Evolutionary conservation across 768 basidiomycete genomes (phyloP).

Genomic region (Gyrodon lividus): DNA sequence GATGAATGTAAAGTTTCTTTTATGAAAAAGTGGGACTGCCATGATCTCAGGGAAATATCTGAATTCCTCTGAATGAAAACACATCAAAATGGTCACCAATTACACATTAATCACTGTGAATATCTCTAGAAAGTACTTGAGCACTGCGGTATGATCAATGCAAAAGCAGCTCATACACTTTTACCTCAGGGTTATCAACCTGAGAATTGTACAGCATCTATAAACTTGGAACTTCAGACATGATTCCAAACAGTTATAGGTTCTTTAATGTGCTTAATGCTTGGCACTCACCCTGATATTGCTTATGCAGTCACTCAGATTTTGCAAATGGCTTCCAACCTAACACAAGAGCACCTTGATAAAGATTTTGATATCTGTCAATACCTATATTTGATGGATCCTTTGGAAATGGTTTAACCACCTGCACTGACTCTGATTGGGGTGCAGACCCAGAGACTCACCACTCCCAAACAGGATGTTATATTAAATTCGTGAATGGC

Average conservation of each 20-base stretch:
- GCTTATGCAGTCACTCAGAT: constrained; percentile 28
- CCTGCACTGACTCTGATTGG: constrained; percentile 1
- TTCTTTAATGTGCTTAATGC: constrained; percentile 23
- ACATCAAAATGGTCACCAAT: background rate
- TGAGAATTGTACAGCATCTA: background rate
- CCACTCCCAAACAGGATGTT: background rate
- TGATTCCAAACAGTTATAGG: constrained; percentile 12
- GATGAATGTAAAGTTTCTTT: no score
- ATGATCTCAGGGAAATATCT: no score
- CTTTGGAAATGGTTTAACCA: background rate
- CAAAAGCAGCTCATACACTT: constrained; percentile 9
- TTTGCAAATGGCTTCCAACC: constrained; percentile 11
- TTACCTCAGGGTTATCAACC: constrained; percentile 10
- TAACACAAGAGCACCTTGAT: background rate
- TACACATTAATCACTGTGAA: constrained; percentile 4
- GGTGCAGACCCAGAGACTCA: no score
- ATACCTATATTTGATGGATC: no score
- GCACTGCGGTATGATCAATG: constrained; percentile 10
- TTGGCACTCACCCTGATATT: constrained; percentile 34
- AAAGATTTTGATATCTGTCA: background rate
- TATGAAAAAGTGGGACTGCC: no score
- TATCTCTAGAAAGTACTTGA: constrained; percentile 14
- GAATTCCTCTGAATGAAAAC: background rate
- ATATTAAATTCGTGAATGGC: background rate
- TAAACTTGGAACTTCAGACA: background rate